Evolutionary conservation across 352 stramenopile genomes (phyloP).

Genomic region (Globisporangium orthogonon): DNA sequence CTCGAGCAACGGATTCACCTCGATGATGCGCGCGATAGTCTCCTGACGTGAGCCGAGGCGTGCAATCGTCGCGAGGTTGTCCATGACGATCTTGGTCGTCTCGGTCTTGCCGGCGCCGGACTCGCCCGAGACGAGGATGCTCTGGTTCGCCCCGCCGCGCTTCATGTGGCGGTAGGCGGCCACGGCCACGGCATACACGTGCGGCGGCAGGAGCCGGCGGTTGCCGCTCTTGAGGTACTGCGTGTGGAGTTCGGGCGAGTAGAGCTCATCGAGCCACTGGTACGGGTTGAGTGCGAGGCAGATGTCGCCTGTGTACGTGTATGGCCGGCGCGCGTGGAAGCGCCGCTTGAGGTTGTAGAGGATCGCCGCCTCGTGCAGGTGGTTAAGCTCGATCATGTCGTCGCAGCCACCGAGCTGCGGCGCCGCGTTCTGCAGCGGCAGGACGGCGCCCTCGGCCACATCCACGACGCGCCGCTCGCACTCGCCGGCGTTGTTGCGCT

Average conservation of each 20-base stretch:
- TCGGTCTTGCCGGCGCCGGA: conserved; percentile 92
- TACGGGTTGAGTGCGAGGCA: conserved; percentile 97
- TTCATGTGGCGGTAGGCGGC: conserved; percentile 66
- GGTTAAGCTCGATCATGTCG: conserved; percentile 81
- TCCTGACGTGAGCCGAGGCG: conserved; percentile 19
- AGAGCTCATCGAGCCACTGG: conserved; percentile 82
- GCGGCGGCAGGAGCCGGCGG: conserved; percentile 47
- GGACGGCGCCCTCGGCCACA: conserved; percentile 23
- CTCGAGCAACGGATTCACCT: conserved; percentile 97
- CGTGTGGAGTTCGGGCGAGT: conserved; percentile 51
- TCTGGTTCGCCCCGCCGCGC: conserved; percentile 56
- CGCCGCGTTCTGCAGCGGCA: conserved; percentile 56
- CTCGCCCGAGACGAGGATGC: conserved; percentile 83
- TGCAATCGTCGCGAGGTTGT: conserved; percentile 77
- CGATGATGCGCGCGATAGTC: conserved; percentile 91
- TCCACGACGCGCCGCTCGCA: conserved; percentile 22
- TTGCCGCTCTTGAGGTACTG: conserved; percentile 52
- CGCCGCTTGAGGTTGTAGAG: conserved; percentile 84
- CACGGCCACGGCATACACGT: conserved; percentile 69
- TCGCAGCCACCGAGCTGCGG: conserved; percentile 24
- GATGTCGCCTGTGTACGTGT: conserved; percentile 95
- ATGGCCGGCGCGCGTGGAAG: conserved; percentile 80
- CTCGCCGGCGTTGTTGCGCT: conserved; percentile 10
- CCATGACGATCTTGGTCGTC: conserved; percentile 91
- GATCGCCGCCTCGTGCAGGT: conserved; percentile 89